Base-by-base conservation (phyloP, 345 rosid species). In the Pelargonium nanum region DNA sequence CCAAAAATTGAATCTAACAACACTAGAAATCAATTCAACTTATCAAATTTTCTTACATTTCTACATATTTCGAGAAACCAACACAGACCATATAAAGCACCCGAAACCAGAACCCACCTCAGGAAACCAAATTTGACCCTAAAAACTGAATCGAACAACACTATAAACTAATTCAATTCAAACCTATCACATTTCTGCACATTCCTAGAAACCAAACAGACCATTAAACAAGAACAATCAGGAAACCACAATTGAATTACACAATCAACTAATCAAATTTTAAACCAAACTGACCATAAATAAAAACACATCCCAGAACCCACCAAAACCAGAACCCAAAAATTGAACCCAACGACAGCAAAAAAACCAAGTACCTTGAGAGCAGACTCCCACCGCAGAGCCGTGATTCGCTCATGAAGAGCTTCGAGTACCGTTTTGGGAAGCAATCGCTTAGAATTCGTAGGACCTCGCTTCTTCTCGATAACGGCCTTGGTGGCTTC, bases 311-410 rank as follows among this genome's bases (percentile, higher is more conserved):
- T 1, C 45, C 32, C 45, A 34, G 45, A 34, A 28, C 3, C 32
- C 32, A 40, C 48, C 48, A 40, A 40, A 40, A 28, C 32, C 32
- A 28, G 7, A 28, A 28, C 32, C 48, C 10, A 2, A 40, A 40
- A 40, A 40, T 12, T 3, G 48, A 40, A 44, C 17, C 2, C 10
- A 20, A 7, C 30, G 17, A 24, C 19, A 66, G 28, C 45, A 26
- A 7, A 12, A 24, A 9, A n/a, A 19, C 52, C 13, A 26, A 63
- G 6, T 54, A 81, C 98, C 88, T 80, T 81, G 60, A 91, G 95
- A 69, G 96, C 92, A 58, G 98, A 91, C 60, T 85, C 87, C 98
- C 98, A 91, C 0, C 92, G 88, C 65, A 84, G 71, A 64, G 95
- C 95, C 8, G 90, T 83, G 53, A 88, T 83, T 59, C 96, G 66